Evolutionary conservation across 768 basidiomycete species (phyloP), one percentile per base, ranked within the genome.

Genomic region (Imleria badia): DNA sequence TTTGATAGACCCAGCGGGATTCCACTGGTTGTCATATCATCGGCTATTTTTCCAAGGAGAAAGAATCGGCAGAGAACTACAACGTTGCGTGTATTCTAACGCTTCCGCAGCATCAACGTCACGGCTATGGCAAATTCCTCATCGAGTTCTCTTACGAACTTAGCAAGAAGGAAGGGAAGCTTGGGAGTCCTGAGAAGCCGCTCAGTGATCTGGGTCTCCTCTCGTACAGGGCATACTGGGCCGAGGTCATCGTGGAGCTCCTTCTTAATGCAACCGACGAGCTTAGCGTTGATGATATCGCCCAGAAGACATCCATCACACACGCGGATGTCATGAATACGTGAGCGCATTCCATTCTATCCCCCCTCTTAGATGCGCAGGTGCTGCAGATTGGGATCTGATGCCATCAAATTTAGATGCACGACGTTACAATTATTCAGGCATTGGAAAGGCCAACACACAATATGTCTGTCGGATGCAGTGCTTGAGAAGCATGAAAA

Each of bases 61-160:
- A 99, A 70, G 97, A 99, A 72, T 95, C 85, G 3, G 89, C 97
- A 26, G 97, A 99, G 64, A 92, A 86, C 65, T 99, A 98, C 79
- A 99, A 99, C 72, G 91, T 99, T 51, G 97, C 97, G 0, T 99
- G 97, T 79, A 98, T 99, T 72, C 76, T 98, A 55, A 94, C 97
- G n/a, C 81, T 99, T 39, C 97, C 97, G 6, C 97, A 99, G 68
- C 92, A 98, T 68, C 97, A 99, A 71, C 88, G 96, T 33, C 87
- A 91, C 68, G 95, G 95, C 6, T 97, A 94, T 70, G 97, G 97
- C 53, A 92, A 93, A 70, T 76, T 98, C 26, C 78, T 99, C 35
- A 99, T 99, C 71, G 94, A 98, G 67, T 99, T 99, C 69, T 96
- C 94, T 2, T 99, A 98, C 75, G 94, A 98, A 66, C 82, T 98